Percentiles rank a stretch among this genome's conserved stretches.
phyloP scores from a whole-genome alignment of 2,329 filamentous ascomycete genomes.

The Tolypocladium tundrense region DNA sequence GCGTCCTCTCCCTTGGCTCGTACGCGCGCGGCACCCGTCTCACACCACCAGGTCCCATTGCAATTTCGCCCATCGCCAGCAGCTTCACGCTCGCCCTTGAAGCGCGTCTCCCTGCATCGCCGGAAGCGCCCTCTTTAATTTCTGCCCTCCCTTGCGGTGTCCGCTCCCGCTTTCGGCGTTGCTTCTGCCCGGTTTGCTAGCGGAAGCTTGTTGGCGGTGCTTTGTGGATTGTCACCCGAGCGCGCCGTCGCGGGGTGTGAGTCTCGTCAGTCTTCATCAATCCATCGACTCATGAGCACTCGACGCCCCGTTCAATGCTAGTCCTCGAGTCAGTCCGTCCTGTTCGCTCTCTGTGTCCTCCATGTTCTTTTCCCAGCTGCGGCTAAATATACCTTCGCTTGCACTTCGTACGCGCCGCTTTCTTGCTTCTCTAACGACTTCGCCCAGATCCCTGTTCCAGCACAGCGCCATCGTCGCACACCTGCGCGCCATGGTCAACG shows the following conservation, averaged over 20 bases:
- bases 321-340: constrained; percentile 16
- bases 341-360: background rate
- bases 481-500: constrained; percentile 17
- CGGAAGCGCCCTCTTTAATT: background rate
- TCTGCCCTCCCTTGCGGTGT: background rate
- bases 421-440: background rate
- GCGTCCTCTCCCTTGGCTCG: background rate
- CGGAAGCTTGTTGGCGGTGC: background rate
- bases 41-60: background rate
- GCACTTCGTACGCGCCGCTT: background rate
- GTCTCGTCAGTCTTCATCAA: background rate
- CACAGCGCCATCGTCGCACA: constrained; percentile 17
- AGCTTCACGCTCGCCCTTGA: background rate
- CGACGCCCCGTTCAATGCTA: constrained; percentile 11
- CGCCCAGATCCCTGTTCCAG: constrained; percentile 9
- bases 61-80: constrained; percentile 1
- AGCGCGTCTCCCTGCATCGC: background rate
- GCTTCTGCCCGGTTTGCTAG: background rate
- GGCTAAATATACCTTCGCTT: background rate
- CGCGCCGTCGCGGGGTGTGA: background rate
- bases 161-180: background rate
- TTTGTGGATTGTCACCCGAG: background rate
- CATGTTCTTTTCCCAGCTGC: background rate
- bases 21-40: background rate
- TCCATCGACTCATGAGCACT: background rate